A percentile compares a stretch with the other conserved stretches of the same genome.
Conservation (phyloP, 345 rosid species). For the Linum tenue region DNA sequence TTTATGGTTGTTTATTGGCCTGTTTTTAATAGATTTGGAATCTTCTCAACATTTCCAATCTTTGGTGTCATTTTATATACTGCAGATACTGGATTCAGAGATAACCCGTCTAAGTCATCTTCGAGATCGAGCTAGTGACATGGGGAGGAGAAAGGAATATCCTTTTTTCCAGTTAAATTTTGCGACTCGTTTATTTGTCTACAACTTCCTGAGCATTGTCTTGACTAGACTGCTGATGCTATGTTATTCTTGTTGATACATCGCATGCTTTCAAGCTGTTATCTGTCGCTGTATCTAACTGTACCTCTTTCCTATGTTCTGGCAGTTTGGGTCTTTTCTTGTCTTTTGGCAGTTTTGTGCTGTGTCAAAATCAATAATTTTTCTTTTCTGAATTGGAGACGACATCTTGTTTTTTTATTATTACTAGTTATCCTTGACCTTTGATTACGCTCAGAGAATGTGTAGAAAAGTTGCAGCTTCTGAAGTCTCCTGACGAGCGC, state of each 20-base stretch:
- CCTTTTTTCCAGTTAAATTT: constrained; percentile 38
- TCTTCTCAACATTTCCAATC: not conserved
- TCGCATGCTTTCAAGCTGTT: not conserved
- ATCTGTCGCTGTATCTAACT: not conserved
- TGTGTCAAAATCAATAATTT: no score
- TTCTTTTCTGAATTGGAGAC: no score
- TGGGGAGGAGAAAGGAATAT: constrained; percentile 94
- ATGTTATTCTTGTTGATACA: not conserved
- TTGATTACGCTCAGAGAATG: constrained; percentile 86
- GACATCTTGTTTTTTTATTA: no score
- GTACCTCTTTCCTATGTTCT: no score
- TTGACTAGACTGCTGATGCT: not conserved
- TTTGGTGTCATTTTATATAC: constrained; percentile 8
- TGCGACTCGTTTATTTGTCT: not conserved
- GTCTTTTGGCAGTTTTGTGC: not conserved
- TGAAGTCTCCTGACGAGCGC: constrained; percentile 91
- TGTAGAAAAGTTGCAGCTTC: constrained; percentile 89
- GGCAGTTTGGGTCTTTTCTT: not conserved
- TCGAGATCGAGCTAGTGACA: constrained; percentile 98
- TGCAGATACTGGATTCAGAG: constrained; percentile 91
- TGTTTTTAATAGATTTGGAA: not conserved
- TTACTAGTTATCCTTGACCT: constrained; percentile 49
- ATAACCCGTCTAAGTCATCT: constrained; percentile 77
- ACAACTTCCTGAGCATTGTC: not conserved
- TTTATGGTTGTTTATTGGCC: not conserved